phyloP scores from a whole-genome alignment of 495 filamentous ascomycete species.

The Parathielavia appendiculata region DNA sequence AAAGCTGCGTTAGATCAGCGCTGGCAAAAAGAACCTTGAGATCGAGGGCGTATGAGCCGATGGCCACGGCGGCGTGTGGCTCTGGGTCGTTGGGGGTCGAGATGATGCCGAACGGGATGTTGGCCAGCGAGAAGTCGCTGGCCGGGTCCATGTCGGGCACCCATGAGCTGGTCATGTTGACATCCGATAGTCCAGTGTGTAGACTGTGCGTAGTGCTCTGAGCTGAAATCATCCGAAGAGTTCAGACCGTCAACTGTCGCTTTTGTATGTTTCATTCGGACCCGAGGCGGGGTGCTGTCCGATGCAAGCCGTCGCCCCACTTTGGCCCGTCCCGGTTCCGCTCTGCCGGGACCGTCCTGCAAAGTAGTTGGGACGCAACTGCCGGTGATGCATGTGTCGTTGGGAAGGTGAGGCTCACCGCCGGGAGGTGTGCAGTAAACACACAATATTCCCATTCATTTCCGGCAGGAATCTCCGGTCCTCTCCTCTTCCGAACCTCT shows the following conservation, averaged over 20 bases:
- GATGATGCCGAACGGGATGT: conserved; percentile 93
- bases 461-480: no score
- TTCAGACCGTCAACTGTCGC: neutral
- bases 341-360: neutral
- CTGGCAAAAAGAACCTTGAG: conserved; percentile 56
- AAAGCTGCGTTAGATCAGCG: conserved; percentile 53
- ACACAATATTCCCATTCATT: no score
- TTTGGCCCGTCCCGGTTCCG: neutral
- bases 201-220: neutral
- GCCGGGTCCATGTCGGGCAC: conserved; percentile 33
- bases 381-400: no score
- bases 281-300: neutral
- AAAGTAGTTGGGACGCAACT: neutral
- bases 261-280: neutral
- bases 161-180: conserved; percentile 34
- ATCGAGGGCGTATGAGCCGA: conserved; percentile 74
- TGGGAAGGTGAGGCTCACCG: no score
- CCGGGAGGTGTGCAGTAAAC: no score
- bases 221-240: neutral
- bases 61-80: conserved; percentile 68
- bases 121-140: conserved; percentile 70
- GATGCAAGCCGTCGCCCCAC: conserved; percentile 1
- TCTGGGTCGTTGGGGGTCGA: conserved; percentile 48
- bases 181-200: neutral
- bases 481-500: no score